phyloP scores from a whole-genome alignment of 768 basidiomycete species.

The Russula sp. region DNA sequence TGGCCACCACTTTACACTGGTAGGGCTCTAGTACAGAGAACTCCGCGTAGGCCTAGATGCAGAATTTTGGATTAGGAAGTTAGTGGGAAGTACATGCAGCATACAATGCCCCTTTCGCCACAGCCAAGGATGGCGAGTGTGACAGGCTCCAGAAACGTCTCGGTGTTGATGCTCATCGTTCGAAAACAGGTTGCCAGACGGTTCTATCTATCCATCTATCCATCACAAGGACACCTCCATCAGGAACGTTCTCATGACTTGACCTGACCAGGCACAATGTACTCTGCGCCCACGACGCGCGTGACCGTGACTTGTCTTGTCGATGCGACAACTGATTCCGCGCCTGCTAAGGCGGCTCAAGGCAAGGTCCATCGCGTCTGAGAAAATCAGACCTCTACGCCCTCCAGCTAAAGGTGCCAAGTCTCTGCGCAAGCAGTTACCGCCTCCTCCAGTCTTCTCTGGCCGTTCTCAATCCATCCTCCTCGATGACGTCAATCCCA shows the following conservation, averaged over 20 bases:
- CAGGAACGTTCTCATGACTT: background rate
- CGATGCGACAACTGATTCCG: conserved; percentile 66
- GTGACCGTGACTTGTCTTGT: background rate
- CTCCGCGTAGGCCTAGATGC: conserved; percentile 47
- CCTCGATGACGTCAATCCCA: conserved; percentile 47
- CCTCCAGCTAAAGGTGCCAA: conserved; percentile 8
- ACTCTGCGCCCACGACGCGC: background rate
- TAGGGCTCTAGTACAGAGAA: conserved; percentile 57
- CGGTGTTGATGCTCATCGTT: conserved; percentile 24
- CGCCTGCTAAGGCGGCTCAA: conserved; percentile 45
- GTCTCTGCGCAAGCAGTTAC: conserved; percentile 7
- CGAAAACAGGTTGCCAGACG: too few species aligned
- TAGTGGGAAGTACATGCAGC: conserved; percentile 17
- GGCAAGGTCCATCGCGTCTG: conserved; percentile 23
- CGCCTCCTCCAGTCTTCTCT: conserved; percentile 32
- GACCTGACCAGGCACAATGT: too few species aligned
- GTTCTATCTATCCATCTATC: too few species aligned
- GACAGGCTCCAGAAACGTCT: conserved; percentile 34
- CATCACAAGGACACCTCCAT: too few species aligned
- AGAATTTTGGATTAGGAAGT: background rate
- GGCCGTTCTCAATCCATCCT: conserved; percentile 52
- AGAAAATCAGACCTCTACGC: conserved; percentile 9
- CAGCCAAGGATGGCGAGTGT: conserved; percentile 77
- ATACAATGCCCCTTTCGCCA: conserved; percentile 73
- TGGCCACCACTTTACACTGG: conserved; percentile 69